Evolutionary conservation across 495 filamentous ascomycete genomes (phyloP), one percentile per base, ranked within the genome.

Genomic region (Penicillium mononematosum): DNA sequence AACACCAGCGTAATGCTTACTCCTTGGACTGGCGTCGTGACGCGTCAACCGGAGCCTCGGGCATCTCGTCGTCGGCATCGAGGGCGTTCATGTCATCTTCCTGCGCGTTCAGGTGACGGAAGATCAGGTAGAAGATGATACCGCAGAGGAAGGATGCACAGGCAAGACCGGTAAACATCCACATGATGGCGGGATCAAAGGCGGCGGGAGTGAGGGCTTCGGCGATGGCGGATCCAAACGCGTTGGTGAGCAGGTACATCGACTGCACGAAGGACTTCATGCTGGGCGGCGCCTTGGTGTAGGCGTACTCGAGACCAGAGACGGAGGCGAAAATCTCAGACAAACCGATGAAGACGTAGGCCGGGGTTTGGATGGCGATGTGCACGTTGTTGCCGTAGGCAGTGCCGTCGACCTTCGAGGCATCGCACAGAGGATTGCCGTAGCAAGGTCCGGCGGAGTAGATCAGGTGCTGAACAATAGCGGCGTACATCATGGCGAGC

Each of bases 201-300:
- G 86, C 81, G 11, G 88, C 77, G 0, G 83, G 78, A n/a, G 83
- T 82, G 41, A 92, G 77, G 3, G 87, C 87, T 69, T 89, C 81
- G 45, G 85, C 86, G 45, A 94, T 75, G 43, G 89, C 88, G 44
- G 85, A 79, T 2, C 84, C 81, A 65, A 92, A 82, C 20, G 89
- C 89, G 56, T 81, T 86, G 64, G 84, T 86, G 67, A 92, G 88
- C 45, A 91, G 81, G 67, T 83, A 86, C 67, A 91, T 77, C 1
- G 86, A 82, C 61, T 85, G 85, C 52, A 92, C 87, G 61, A 92
- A 84, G n/a, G 86, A 88, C 49, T 88, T 83, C 87, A 93, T 91
- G 64, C 85, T 89, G 61, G 81, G 83, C 7, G 91, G 91, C 0
- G 91, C 89, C 76, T 93, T 91, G 67, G 85, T 89, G 72, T 87